Base-by-base conservation (phyloP, 257 asterid genomes). In the Lycium barbarum region DNA sequence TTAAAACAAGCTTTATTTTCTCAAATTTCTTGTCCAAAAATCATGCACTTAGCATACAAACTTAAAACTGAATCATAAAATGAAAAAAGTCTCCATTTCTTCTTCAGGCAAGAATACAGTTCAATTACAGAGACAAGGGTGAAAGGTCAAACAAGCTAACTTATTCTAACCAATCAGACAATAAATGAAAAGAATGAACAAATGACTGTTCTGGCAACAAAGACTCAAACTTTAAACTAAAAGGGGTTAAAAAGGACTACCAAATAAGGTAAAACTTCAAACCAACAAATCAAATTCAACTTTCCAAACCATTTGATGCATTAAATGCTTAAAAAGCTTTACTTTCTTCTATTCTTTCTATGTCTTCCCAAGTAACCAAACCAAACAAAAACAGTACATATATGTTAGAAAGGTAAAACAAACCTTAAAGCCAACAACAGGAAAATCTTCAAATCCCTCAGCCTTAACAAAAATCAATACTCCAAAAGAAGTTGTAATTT, bases 401-500 rank as follows among this genome's bases (percentile, higher is more conserved):
- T 22, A 22, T 26, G 33, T 26, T 26, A 51, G 14, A 78, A 78
- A 53, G 26, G 65, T 78, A 78, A 40, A 78, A 78, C 65, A 3
- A 78, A 78, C 82, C 82, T 78, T 78, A 26, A 76, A 74, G 62
- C 62, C 81, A 74, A 74, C 43, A 49, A 72, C 80, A 72, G 38
- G 18, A 10, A 72, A 72, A 6, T 51, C 82, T 13, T 51, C 47
- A 76, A 76, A 22, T 18, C 66, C 82, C 49, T 78, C 43, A 78
- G 9, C 6, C 6, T 3, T 6, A 40, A 40, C 45, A 40, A 40
- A 26, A 40, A 40, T 40, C 45, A 40, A 40, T 3, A 40, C 45
- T 40, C 4, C 45, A 40, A 40, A 40, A 40, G 33, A 26, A 26
- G 33, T 26, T 26, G 33, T 26, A 26, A 26, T 26, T 26, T 26